These are phyloP conservation scores for Oryza meridionalis DNA, from an alignment of 176 grass and related monocot species.

Conservation along the genomic window DNA sequence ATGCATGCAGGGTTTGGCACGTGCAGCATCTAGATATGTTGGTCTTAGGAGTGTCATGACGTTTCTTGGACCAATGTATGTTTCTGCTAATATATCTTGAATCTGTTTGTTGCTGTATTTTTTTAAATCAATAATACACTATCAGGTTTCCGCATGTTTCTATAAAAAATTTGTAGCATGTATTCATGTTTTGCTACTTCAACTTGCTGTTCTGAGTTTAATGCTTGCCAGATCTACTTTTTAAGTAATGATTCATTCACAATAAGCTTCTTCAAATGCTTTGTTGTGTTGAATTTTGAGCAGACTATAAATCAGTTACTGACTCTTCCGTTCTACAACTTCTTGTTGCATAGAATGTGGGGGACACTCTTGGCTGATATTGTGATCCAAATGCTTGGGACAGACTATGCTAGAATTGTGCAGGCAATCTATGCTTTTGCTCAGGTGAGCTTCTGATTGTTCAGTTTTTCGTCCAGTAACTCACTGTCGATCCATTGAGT, in stretches of 20 bases:
- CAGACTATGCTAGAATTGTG: constrained; percentile 92
- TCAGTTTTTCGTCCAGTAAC: not conserved
- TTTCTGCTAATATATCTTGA: constrained; percentile 28
- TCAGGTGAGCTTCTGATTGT: constrained; percentile 59
- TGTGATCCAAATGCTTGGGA: constrained; percentile 96
- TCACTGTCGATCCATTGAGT: constrained; percentile 3
- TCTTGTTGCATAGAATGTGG: constrained; percentile 79
- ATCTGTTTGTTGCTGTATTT: not conserved
- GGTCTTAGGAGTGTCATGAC: constrained; percentile 84
- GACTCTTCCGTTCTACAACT: not conserved
- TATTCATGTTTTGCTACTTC: not conserved
- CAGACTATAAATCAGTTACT: not conserved
- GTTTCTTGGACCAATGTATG: constrained; percentile 88
- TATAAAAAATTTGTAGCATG: not conserved
- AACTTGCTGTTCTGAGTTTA: constrained; percentile 17
- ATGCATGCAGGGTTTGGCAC: constrained; percentile 71
- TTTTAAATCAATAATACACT: not conserved
- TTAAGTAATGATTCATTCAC: not conserved
- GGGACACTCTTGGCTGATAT: constrained; percentile 94
- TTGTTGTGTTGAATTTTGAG: not conserved
- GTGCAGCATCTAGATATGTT: constrained; percentile 73
- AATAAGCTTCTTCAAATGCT: not conserved
- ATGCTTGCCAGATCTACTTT: constrained; percentile 1
- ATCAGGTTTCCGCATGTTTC: not conserved
- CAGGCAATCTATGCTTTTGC: constrained; percentile 91